Evolutionary conservation across 2,329 filamentous ascomycete species (phyloP).

Genomic region (Penicillium verrucosum): DNA sequence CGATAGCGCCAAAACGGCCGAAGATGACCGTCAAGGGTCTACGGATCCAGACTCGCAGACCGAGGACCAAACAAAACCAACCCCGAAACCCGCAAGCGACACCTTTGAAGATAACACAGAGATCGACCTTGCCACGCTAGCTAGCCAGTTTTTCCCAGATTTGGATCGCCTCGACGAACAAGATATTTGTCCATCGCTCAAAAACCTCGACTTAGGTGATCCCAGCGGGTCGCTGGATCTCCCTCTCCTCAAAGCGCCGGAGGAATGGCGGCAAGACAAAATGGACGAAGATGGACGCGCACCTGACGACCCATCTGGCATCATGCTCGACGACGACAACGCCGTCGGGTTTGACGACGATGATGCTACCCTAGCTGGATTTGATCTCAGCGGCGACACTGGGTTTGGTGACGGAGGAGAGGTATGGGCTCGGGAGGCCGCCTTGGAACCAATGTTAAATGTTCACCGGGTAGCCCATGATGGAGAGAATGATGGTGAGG

Average conservation of each 20-base stretch:
- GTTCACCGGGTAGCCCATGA: constrained; percentile 60
- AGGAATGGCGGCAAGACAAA: constrained; percentile 75
- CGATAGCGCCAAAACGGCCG: constrained; percentile 42
- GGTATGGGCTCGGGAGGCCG: constrained; percentile 88
- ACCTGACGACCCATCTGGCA: constrained; percentile 67
- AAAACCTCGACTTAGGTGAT: constrained; percentile 87
- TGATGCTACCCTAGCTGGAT: constrained; percentile 66
- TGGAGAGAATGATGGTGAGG: constrained; percentile 51
- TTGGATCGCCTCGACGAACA: constrained; percentile 73
- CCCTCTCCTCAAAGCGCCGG: constrained; percentile 83
- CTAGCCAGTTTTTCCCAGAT: constrained; percentile 80
- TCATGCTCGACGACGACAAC: constrained; percentile 84
- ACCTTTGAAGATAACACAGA: constrained; percentile 57
- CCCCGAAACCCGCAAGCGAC: constrained; percentile 35
- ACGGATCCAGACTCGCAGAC: constrained; percentile 48
- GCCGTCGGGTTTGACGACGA: constrained; percentile 78
- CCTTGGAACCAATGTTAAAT: constrained; percentile 79
- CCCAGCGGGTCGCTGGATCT: constrained; percentile 81
- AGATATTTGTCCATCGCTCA: constrained; percentile 91
- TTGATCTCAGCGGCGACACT: constrained; percentile 66
- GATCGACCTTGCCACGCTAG: constrained; percentile 74
- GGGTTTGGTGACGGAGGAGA: constrained; percentile 96
- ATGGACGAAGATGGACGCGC: constrained; percentile 53
- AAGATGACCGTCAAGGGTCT: constrained; percentile 40
- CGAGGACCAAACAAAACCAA: constrained; percentile 39